phyloP scores from a whole-genome alignment of 371 early-diverging fungal species.

The Batkoa obscura region DNA sequence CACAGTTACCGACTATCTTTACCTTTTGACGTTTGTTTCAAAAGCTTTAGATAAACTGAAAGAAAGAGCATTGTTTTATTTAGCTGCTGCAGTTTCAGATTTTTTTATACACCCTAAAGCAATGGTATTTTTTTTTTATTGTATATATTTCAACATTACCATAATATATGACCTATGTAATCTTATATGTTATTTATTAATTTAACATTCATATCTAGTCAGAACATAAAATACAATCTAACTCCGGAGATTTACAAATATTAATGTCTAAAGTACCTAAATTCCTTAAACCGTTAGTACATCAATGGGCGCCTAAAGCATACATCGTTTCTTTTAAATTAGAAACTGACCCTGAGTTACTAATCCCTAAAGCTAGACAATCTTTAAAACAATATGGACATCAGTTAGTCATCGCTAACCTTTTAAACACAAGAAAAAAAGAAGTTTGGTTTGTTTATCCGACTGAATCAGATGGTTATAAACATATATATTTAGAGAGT shows the following conservation, averaged over 20 bases:
- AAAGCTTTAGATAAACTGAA: slow-evolving; percentile 40
- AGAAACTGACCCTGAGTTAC: slow-evolving; percentile 73
- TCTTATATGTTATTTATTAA: too few relatives aligned
- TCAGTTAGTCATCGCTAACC: slow-evolving; percentile 91
- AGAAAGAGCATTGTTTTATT: slow-evolving; percentile 69
- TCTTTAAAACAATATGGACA: slow-evolving; percentile 81
- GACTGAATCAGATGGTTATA: too few relatives aligned
- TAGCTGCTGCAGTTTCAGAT: slow-evolving; percentile 96
- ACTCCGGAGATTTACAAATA: slow-evolving; percentile 60
- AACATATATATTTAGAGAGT: too few relatives aligned
- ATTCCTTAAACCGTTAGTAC: slow-evolving; percentile 77
- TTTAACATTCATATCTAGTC: slow-evolving; percentile 15
- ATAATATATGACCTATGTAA: too few relatives aligned
- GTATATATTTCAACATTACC: too few relatives aligned
- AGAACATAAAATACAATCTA: slow-evolving; percentile 93
- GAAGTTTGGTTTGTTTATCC: slow-evolving; percentile 45
- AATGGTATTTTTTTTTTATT: slow-evolving; percentile 36
- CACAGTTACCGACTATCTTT: slow-evolving; percentile 84
- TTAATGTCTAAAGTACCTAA: slow-evolving; percentile 92
- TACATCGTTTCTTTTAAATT: slow-evolving; percentile 94
- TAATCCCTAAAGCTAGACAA: slow-evolving; percentile 60
- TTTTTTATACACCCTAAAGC: slow-evolving; percentile 81
- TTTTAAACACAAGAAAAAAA: slow-evolving; percentile 70
- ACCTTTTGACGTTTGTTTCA: slow-evolving; percentile 58
- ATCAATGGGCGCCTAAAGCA: slow-evolving; percentile 69